Evolutionary conservation across 176 grass and related monocot genomes (phyloP), one percentile per base, ranked within the genome.

Genomic region (Cocos nucifera): DNA sequence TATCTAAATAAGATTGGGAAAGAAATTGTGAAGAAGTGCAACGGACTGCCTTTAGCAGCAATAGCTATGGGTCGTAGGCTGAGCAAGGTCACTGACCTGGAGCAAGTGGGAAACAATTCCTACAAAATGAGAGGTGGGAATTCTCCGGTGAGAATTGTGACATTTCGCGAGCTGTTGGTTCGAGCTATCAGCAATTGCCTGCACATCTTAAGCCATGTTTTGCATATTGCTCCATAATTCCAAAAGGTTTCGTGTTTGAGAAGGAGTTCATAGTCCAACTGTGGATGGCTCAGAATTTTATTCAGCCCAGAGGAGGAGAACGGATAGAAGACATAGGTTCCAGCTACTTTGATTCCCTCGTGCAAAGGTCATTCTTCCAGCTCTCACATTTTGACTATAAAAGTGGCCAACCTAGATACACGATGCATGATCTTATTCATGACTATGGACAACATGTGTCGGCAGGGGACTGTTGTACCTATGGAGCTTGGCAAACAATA

Each of bases 261-360:
- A 21, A 76, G 17, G 72, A 88, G 54, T 76, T 78, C 69, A 51
- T 79, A 9, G 60, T 88, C 10, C 49, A 79, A 15, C 29, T 73
- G 8, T 88, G 85, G 85, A 79, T 88, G 49, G 75, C 85, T 7
- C 85, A 76, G 30, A 62, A 22, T 4, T 83, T 88, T 2, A 59
- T 83, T 61, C 4, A 26, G 19, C 20, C 5, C 0, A 12, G 14
- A 4, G 16, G 6, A 1, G 35, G 1, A 39, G 52, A 73, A 49
- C 60, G 12, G 0, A 19, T 70, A 1, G 74, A 75, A 54, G 79
- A 67, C 29, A 44, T 0, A 21, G 79, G 28, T 3, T 14, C 16
- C 10, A 12, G 15, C 2, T 79, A 69, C 67, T 72, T 83, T 24
- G 69, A 63, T 12, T 51, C 39, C 30, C 69, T 88, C 4, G 67